Percentiles rank a stretch among this genome's conserved stretches.
Conservation (phyloP, 2,329 filamentous ascomycete genomes). For the Boeremia exigua region DNA sequence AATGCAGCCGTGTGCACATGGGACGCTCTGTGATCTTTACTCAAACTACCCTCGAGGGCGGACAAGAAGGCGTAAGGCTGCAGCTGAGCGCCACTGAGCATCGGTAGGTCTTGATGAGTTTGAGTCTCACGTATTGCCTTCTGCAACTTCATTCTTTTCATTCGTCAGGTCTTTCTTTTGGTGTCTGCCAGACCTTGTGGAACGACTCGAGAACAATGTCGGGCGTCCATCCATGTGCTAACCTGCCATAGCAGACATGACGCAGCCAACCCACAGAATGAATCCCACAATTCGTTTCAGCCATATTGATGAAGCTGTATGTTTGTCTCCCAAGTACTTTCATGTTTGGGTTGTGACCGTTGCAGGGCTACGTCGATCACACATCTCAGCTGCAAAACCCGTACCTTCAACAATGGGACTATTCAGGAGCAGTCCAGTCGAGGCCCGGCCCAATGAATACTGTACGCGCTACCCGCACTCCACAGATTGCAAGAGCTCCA, state of each 20-base stretch:
- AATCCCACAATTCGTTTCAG: conserved; percentile 24
- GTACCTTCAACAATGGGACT: conserved; percentile 27
- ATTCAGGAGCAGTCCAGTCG: conserved; percentile 16
- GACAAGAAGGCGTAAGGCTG: conserved; percentile 41
- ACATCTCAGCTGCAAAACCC: conserved; percentile 15
- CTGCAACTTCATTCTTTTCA: background rate
- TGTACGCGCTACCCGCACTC: background rate
- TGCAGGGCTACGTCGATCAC: conserved; percentile 22
- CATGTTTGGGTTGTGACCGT: conserved; percentile 10
- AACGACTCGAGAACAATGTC: background rate
- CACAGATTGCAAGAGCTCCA: background rate
- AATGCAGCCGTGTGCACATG: conserved; percentile 41
- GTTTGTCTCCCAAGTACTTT: background rate
- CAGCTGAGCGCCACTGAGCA: conserved; percentile 25
- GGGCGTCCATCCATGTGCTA: conserved; percentile 21
- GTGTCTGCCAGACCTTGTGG: background rate
- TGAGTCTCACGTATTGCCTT: conserved; percentile 4
- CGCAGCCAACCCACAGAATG: conserved; percentile 24
- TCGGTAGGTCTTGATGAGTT: conserved; percentile 23
- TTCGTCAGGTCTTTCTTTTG: background rate
- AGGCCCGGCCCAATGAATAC: conserved; percentile 28
- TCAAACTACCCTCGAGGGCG: conserved; percentile 21
- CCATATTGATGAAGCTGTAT: conserved; percentile 21
- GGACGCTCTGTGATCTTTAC: conserved; percentile 25
- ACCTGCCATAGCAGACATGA: conserved; percentile 37